Conservation (phyloP, 345 rosid species). For the Citrus trifoliata region DNA sequence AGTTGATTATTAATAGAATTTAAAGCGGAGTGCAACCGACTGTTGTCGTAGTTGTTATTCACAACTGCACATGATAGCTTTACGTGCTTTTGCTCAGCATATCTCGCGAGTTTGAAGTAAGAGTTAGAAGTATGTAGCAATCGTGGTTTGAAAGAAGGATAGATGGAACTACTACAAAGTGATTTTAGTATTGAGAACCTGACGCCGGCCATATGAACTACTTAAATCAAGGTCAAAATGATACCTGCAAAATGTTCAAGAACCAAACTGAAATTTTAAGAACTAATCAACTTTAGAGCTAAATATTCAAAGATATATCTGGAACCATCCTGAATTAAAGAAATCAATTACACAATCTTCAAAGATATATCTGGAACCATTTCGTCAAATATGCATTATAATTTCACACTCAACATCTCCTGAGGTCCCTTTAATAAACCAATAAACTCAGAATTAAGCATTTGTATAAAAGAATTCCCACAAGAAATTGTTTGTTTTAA, state of each 20-base stretch:
- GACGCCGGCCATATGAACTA: conserved; percentile 42
- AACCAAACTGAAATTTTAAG: conserved; percentile 3
- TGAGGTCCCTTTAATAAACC: too few relatives aligned
- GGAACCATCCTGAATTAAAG: background rate
- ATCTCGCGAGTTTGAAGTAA: conserved; percentile 12
- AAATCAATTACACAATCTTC: background rate
- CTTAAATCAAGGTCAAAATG: background rate
- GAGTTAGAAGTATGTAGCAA: conserved; percentile 12
- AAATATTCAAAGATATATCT: background rate
- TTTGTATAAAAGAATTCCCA: too few relatives aligned
- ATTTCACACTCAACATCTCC: too few relatives aligned
- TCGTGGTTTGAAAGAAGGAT: conserved; percentile 14
- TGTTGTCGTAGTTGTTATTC: conserved; percentile 11
- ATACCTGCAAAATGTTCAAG: conserved; percentile 2
- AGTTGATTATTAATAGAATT: conserved; percentile 11
- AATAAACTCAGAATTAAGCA: too few relatives aligned
- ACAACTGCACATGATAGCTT: conserved; percentile 17
- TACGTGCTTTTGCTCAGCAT: conserved; percentile 13
- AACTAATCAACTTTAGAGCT: background rate
- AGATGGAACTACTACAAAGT: conserved; percentile 22
- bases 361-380: too few relatives aligned
- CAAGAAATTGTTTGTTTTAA: too few relatives aligned
- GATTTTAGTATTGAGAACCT: conserved; percentile 40
- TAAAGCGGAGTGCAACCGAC: conserved; percentile 15
- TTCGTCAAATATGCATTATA: too few relatives aligned